Conservation (phyloP, 2,329 filamentous ascomycete genomes). For the Teratosphaeriaceae sp. region DNA sequence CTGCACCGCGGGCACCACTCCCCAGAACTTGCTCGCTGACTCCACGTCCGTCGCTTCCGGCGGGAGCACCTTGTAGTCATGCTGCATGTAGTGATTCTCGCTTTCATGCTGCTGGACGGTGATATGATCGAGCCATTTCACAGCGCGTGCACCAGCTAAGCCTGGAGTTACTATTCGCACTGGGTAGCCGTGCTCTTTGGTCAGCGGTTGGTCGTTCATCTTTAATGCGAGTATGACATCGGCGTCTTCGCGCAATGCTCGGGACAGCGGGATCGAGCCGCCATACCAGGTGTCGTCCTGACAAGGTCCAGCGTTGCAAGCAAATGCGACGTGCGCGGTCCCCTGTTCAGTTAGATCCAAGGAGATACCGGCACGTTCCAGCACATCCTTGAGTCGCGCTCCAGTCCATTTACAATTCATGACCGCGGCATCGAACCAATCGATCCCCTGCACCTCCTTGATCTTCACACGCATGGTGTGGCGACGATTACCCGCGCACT, state of each 20-base stretch:
- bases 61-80: conserved; percentile 52
- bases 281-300: conserved; percentile 56
- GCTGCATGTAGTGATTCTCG: conserved; percentile 50
- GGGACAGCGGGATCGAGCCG: conserved; percentile 44
- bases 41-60: conserved; percentile 43
- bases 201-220: conserved; percentile 60
- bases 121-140: conserved; percentile 56
- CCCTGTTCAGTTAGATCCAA: conserved; percentile 21
- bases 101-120: conserved; percentile 53
- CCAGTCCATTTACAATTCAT: conserved; percentile 56
- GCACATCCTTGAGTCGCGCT: conserved; percentile 47
- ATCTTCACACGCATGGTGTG: conserved; percentile 55
- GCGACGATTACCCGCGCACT: conserved; percentile 55
- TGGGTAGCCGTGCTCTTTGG: conserved; percentile 59
- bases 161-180: conserved; percentile 53
- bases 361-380: conserved; percentile 40
- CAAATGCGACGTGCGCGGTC: conserved; percentile 51
- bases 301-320: conserved; percentile 45
- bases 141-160: conserved; percentile 58
- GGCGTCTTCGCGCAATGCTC: conserved; percentile 38
- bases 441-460: conserved; percentile 53
- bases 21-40: conserved; percentile 49
- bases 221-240: conserved; percentile 62
- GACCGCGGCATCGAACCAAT: conserved; percentile 55
- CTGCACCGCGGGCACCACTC: conserved; percentile 41